Conservation (phyloP, 139 green algal genomes). For the Yamagishiella unicocca region DNA sequence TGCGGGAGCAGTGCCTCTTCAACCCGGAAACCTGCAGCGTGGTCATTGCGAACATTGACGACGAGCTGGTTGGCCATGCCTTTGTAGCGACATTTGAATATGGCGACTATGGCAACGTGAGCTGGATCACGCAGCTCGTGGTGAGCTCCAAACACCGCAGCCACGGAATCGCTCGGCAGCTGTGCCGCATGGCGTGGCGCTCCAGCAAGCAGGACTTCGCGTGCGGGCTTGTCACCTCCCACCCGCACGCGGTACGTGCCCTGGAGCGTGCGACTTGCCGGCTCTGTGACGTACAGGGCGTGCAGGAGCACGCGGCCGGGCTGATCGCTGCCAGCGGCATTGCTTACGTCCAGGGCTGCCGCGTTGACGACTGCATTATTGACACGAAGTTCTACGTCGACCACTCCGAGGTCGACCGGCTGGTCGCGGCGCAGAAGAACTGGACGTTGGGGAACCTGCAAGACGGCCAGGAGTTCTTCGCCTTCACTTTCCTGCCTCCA, state of each 20-base stretch:
- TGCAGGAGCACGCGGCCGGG: not conserved
- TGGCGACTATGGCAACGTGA: not conserved
- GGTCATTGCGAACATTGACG: not conserved
- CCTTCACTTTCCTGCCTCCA: not conserved
- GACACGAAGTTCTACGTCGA: constrained; percentile 2
- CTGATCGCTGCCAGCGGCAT: not conserved
- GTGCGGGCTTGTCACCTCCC: not conserved
- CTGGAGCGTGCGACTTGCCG: not conserved
- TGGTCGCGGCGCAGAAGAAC: not conserved
- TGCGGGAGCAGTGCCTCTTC: not conserved
- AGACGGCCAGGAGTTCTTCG: not conserved
- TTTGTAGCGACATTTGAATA: not conserved
- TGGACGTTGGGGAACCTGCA: not conserved
- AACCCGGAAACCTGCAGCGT: not conserved
- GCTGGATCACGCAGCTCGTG: constrained; percentile 21
- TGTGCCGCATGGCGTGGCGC: not conserved
- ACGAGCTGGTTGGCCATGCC: not conserved
- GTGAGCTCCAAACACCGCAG: not conserved
- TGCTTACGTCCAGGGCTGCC: not conserved
- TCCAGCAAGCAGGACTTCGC: not conserved
- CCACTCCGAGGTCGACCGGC: not conserved
- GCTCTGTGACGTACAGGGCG: not conserved
- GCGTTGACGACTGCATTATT: not conserved
- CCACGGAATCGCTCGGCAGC: not conserved
- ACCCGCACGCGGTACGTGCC: not conserved